Base-by-base conservation (phyloP, 2,329 filamentous ascomycete species). In the Pseudogymnoascus sp. region DNA sequence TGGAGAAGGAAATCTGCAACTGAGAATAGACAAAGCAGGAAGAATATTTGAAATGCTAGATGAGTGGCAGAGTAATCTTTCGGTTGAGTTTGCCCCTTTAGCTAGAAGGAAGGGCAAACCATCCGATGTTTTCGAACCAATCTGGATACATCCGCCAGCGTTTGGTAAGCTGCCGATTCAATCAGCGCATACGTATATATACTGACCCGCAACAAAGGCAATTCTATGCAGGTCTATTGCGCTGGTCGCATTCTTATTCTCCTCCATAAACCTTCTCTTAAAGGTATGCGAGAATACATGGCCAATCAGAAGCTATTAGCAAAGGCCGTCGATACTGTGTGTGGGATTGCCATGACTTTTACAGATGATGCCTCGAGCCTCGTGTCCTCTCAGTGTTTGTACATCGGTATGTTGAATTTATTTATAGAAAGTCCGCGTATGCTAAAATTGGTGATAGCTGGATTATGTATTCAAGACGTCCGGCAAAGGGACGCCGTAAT, bases 201-300 rank as follows among this genome's bases (percentile, higher is more conserved):
- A 5, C 38, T 41, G 18, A 41, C 38, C 38, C 5, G 38, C 8
- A 21, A 7, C 5, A 21, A 13, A 41, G 38, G 38, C 38, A 41
- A 41, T 10, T 76, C 79, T 0, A 67, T 82, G 5, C 80, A 82
- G 63, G 74, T 77, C 12, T 77, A 80, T 63, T 74, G 75, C 63
- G 78, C 81, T 61, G 79, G 80, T 0, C 73, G 76, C 8, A 79
- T 82, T 41, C 69, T 83, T 0, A 73, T 82, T 1, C 70, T 80
- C 0, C 73, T 82, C 55, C 77, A 82, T 58, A 75, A 79, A 52
- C 80, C 80, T 1, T 76, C 76, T 0, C 71, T 73, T 9, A 77
- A 77, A 1, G 79, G 78, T 0, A 74, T 79, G 52, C 71, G 76
- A 13, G 78, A 78, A 9, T 80, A 78, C 63, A 63, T 75, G 38